A percentile compares a stretch with the other conserved stretches of the same genome.
Conservation (phyloP, 2,329 filamentous ascomycete genomes). For the Colletotrichum sp. region DNA sequence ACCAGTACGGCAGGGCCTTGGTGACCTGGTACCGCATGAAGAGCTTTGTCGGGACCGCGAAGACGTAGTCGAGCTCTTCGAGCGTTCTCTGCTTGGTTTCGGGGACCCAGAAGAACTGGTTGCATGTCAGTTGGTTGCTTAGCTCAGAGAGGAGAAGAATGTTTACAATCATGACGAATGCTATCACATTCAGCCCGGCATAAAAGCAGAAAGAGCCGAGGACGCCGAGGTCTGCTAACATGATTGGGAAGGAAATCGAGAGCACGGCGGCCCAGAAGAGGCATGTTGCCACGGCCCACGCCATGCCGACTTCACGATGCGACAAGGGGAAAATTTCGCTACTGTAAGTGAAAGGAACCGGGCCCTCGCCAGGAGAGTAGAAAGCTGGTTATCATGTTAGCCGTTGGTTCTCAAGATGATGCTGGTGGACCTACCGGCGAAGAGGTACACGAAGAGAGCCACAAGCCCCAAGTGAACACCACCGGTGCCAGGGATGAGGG, state of each 20-base stretch:
- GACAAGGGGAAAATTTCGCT: slow-evolving; percentile 58
- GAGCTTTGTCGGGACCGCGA: slow-evolving; percentile 34
- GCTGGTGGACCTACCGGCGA: slow-evolving; percentile 44
- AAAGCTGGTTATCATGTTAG: slow-evolving; percentile 41
- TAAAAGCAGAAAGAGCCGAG: slow-evolving; percentile 55
- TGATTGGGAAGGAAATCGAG: slow-evolving; percentile 55
- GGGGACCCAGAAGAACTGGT: slow-evolving; percentile 56
- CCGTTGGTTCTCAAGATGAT: not conserved
- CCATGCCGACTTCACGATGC: slow-evolving; percentile 69
- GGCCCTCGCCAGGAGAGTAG: slow-evolving; percentile 65
- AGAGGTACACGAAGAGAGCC: slow-evolving; percentile 69
- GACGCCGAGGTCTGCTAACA: slow-evolving; percentile 40
- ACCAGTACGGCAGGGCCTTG: slow-evolving; percentile 36
- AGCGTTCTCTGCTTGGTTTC: slow-evolving; percentile 65
- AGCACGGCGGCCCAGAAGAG: slow-evolving; percentile 59
- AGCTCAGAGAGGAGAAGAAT: not conserved
- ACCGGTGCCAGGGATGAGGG: slow-evolving; percentile 33
- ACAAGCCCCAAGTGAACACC: slow-evolving; percentile 57
- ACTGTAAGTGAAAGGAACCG: slow-evolving; percentile 64
- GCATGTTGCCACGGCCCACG: slow-evolving; percentile 65
- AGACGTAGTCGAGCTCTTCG: slow-evolving; percentile 50
- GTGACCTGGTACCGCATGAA: slow-evolving; percentile 38
- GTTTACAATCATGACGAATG: slow-evolving; percentile 53
- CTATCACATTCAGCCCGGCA: slow-evolving; percentile 59
- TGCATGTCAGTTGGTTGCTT: not conserved